These are phyloP conservation scores for Silene coronaria DNA, from an alignment of 179 eudicot species.

Conservation along the genomic window DNA sequence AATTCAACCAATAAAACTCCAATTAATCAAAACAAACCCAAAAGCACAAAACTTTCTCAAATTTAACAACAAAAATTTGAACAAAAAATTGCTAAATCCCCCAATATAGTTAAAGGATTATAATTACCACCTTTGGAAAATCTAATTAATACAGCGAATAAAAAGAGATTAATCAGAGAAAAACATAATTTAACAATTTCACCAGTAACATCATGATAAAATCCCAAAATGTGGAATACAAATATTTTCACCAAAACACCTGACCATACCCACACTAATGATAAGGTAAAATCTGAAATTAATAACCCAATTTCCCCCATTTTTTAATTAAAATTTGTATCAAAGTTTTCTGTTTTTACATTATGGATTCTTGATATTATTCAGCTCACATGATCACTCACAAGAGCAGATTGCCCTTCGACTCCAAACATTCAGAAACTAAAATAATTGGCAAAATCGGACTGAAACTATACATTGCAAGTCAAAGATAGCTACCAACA, in stretches of 20 bases:
- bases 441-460: too few species aligned
- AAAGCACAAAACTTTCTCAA: not conserved
- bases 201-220: slow-evolving; percentile 37
- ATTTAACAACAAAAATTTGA: slow-evolving; percentile 40
- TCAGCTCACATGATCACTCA: too few species aligned
- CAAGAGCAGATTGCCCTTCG: too few species aligned
- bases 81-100: slow-evolving; percentile 46
- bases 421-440: too few species aligned
- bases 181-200: slow-evolving; percentile 40
- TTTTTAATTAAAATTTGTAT: not conserved
- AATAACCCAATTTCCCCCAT: slow-evolving; percentile 31
- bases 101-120: slow-evolving; percentile 70
- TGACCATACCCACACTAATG: slow-evolving; percentile 81
- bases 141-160: slow-evolving; percentile 51
- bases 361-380: not conserved
- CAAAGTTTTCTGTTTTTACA: not conserved
- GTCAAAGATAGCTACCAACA: too few species aligned
- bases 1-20: too few species aligned
- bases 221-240: slow-evolving; percentile 42
- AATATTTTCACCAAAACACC: slow-evolving; percentile 49
- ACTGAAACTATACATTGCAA: too few species aligned
- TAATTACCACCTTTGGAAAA: slow-evolving; percentile 54
- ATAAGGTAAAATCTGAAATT: slow-evolving; percentile 48
- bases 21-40: too few species aligned
- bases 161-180: slow-evolving; percentile 49